These are phyloP conservation scores for Phytophthora fragariaefolia DNA, from an alignment of 352 stramenopile genomes.

Conservation along the genomic window DNA sequence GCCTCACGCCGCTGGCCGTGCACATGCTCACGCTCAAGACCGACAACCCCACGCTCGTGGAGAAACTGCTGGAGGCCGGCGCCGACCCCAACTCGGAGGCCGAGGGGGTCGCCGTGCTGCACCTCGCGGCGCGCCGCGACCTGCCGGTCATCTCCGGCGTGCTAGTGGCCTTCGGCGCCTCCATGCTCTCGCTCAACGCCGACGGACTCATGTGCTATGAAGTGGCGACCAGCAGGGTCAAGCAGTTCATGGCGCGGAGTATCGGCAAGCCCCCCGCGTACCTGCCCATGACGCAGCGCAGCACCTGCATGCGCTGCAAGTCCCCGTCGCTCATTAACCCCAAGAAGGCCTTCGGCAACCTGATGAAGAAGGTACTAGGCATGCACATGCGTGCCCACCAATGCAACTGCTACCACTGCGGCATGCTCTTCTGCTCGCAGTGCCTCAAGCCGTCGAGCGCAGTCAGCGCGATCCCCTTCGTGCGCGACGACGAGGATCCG, in stretches of 20 bases:
- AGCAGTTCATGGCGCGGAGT: slow-evolving; percentile 73
- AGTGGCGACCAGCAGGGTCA: slow-evolving; percentile 65
- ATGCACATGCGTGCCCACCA: slow-evolving; percentile 52
- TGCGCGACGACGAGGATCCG: slow-evolving; percentile 61
- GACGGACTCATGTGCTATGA: slow-evolving; percentile 84
- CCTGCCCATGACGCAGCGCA: slow-evolving; percentile 56
- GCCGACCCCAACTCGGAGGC: slow-evolving; percentile 66
- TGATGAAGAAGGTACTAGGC: slow-evolving; percentile 64
- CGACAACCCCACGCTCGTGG: slow-evolving; percentile 68
- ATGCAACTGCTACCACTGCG: slow-evolving; percentile 87
- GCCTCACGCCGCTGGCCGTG: slow-evolving; percentile 70
- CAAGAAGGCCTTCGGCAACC: slow-evolving; percentile 59
- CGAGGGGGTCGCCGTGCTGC: slow-evolving; percentile 67
- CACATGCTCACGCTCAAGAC: slow-evolving; percentile 84
- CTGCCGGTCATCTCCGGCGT: slow-evolving; percentile 61
- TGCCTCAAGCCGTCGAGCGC: slow-evolving; percentile 66
- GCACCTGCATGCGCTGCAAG: slow-evolving; percentile 81
- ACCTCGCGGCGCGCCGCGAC: slow-evolving; percentile 60
- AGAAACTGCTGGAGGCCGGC: slow-evolving; percentile 71
- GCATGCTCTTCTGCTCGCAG: slow-evolving; percentile 72
- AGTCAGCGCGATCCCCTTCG: slow-evolving; percentile 58
- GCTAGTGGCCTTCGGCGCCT: slow-evolving; percentile 68
- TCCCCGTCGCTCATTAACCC: slow-evolving; percentile 46
- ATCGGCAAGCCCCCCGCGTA: slow-evolving; percentile 59
- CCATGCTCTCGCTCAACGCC: slow-evolving; percentile 65